Base-by-base conservation (phyloP, 1,284 basidiomycete genomes). In the Thecaphora frezii region DNA sequence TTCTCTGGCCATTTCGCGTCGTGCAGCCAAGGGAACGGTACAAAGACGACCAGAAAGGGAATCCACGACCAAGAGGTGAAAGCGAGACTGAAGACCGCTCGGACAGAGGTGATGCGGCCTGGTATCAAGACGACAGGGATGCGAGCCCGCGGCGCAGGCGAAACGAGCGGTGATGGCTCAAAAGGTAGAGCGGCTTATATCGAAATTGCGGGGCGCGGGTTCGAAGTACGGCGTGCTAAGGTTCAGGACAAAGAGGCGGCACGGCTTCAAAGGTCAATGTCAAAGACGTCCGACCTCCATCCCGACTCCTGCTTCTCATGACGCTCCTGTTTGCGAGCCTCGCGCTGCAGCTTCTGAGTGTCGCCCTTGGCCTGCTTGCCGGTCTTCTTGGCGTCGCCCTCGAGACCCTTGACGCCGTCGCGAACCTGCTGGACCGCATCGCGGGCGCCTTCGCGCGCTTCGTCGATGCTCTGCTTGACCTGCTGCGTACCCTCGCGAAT, bases 241-340 rank as follows among this genome's bases (percentile, higher is more conserved):
- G n/a, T n/a, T n/a, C n/a, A n/a, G n/a, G n/a, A n/a, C n/a, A n/a
- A n/a, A n/a, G n/a, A 13, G 46, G 7, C 24, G 36, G 43, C 25
- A 25, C 4, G 13, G 44, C 30, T 18, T 54, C 46, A 64, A 26
- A 60, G 57, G n/a, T 59, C 62, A 33, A 74, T 41, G 51, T 77
- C 71, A 49, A 82, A 83, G 1, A 79, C 80, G 5, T 79, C 71
- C 5, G 59, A 69, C 58, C 77, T 76, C 82, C 82, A 83, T n/a
- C 81, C 81, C 23, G 78, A 74, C 22, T 71, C 67, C 41, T 63
- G 63, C 41, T 69, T 65, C 59, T 81, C 80, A 44, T 80, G 53
- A 43, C 77, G 59, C 63, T 79, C 58, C 59, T 79, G 70, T 60
- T 79, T 67, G 44, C 73, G 69, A 1, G 73, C 73, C 50, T 74